Percentiles rank a stretch among this genome's conserved stretches.
phyloP scores from a whole-genome alignment of 495 filamentous ascomycete species.

The Daldinia loculata region DNA sequence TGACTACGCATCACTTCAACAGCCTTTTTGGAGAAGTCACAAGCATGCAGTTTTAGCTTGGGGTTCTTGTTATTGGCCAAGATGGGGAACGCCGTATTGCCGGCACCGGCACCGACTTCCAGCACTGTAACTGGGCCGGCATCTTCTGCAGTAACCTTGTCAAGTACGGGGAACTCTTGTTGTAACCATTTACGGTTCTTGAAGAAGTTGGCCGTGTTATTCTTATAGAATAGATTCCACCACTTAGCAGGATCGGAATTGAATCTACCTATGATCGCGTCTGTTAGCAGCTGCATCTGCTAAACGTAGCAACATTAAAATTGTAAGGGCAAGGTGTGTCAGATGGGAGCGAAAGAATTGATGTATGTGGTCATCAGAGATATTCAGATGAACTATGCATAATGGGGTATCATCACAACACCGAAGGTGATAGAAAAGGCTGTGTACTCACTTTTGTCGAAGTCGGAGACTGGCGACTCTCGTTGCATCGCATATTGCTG shows the following conservation, averaged over 20 bases:
- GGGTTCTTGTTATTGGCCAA: slow-evolving; percentile 81
- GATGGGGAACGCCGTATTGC: slow-evolving; percentile 95
- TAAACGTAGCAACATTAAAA: neutral
- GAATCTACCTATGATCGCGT: slow-evolving; percentile 67
- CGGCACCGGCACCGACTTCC: slow-evolving; percentile 94
- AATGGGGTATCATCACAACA: slow-evolving; percentile 63
- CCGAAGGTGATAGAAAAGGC: slow-evolving; percentile 22
- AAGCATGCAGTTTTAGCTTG: slow-evolving; percentile 82
- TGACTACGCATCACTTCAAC: slow-evolving; percentile 86
- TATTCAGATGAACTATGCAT: slow-evolving; percentile 72
- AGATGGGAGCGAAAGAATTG: slow-evolving; percentile 74
- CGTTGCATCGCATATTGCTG: slow-evolving; percentile 84
- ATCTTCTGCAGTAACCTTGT: slow-evolving; percentile 68
- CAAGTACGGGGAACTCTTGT: slow-evolving; percentile 91
- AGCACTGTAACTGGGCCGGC: slow-evolving; percentile 72
- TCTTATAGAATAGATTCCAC: slow-evolving; percentile 97
- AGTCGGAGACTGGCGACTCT: slow-evolving; percentile 81
- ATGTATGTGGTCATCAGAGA: slow-evolving; percentile 59
- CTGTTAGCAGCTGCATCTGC: slow-evolving; percentile 45
- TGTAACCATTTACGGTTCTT: slow-evolving; percentile 96
- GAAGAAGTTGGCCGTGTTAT: slow-evolving; percentile 96
- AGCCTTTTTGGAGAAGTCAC: slow-evolving; percentile 90
- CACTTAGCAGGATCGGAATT: slow-evolving; percentile 89
- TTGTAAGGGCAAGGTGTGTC: slow-evolving; percentile 47
- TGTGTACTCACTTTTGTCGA: slow-evolving; percentile 72